Evolutionary conservation across 352 stramenopile species (phyloP).

Genomic region (Pythium pyrilobum): DNA sequence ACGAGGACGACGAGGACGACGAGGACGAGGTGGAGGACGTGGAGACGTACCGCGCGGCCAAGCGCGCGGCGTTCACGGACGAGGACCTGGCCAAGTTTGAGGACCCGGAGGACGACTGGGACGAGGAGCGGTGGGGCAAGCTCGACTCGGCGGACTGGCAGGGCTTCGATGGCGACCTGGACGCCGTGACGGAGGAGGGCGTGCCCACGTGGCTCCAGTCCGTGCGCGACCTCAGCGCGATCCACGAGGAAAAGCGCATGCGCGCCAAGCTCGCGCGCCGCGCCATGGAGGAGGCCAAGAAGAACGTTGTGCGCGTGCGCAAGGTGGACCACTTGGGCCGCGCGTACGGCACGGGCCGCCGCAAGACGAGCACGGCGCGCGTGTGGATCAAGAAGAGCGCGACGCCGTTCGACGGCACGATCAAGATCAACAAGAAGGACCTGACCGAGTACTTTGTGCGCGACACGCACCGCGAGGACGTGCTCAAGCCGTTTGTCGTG

Average conservation of each 20-base stretch:
- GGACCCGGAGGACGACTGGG: conserved; percentile 41
- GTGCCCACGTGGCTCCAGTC: conserved; percentile 81
- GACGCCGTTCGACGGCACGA: conserved; percentile 75
- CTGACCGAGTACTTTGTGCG: conserved; percentile 92
- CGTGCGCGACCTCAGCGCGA: conserved; percentile 59
- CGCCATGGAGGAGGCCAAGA: conserved; percentile 65
- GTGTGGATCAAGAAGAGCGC: conserved; percentile 90
- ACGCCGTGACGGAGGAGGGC: conserved; percentile 68
- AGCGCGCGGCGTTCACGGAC: conserved; percentile 22
- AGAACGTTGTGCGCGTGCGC: conserved; percentile 61
- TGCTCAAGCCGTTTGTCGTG: conserved; percentile 78
- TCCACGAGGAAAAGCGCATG: conserved; percentile 59
- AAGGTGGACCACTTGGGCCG: conserved; percentile 75
- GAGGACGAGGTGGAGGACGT: conserved; percentile 18
- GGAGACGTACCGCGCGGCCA: conserved; percentile 13
- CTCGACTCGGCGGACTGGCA: conserved; percentile 73
- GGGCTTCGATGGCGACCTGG: conserved; percentile 74
- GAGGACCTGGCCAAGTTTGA: conserved; percentile 30
- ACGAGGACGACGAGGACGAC: conserved; percentile 25
- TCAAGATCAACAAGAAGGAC: conserved; percentile 94
- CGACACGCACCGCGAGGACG: conserved; percentile 85
- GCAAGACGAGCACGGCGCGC: conserved; percentile 92
- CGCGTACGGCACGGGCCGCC: conserved; percentile 88
- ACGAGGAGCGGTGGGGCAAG: conserved; percentile 61
- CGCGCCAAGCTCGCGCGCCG: conserved; percentile 62